These are phyloP conservation scores for Paradendryphiella salina DNA, from an alignment of 2,329 filamentous ascomycete species.

Conservation along the genomic window DNA sequence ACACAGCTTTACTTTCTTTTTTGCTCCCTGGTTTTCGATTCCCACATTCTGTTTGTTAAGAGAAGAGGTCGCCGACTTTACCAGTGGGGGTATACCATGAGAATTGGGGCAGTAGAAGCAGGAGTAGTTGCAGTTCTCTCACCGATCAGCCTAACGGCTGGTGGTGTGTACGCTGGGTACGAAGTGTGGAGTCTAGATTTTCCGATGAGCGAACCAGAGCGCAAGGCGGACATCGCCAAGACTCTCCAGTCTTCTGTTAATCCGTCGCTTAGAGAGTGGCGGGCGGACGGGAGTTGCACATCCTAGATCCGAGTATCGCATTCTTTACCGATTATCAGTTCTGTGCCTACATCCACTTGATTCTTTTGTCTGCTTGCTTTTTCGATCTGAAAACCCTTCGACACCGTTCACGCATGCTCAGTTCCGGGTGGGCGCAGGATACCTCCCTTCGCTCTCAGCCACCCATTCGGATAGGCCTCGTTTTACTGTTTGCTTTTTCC, in stretches of 20 bases:
- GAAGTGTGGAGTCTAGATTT: not conserved
- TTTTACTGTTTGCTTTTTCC: not conserved
- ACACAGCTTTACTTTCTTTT: not conserved
- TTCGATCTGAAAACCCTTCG: not conserved
- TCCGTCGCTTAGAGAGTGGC: not conserved
- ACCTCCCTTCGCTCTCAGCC: not conserved
- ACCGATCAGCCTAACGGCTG: slow-evolving; percentile 5
- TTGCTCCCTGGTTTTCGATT: not conserved
- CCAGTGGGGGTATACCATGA: not conserved
- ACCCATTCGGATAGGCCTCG: not conserved
- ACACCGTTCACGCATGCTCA: slow-evolving; percentile 6
- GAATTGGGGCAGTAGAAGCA: not conserved
- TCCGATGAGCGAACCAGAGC: not conserved
- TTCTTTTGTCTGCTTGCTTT: slow-evolving; percentile 1
- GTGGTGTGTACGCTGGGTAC: not conserved
- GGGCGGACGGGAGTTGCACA: not conserved
- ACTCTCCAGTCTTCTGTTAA: not conserved
- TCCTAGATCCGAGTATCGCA: not conserved
- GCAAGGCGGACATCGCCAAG: not conserved
- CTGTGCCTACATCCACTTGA: too few relatives aligned
- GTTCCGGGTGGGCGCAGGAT: not conserved
- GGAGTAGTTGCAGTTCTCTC: not conserved
- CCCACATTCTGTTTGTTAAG: not conserved
- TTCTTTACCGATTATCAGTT: not conserved
- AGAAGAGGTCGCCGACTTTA: not conserved